These are phyloP conservation scores for Globisporangium canariense DNA, from an alignment of 352 stramenopile genomes.

Conservation along the genomic window DNA sequence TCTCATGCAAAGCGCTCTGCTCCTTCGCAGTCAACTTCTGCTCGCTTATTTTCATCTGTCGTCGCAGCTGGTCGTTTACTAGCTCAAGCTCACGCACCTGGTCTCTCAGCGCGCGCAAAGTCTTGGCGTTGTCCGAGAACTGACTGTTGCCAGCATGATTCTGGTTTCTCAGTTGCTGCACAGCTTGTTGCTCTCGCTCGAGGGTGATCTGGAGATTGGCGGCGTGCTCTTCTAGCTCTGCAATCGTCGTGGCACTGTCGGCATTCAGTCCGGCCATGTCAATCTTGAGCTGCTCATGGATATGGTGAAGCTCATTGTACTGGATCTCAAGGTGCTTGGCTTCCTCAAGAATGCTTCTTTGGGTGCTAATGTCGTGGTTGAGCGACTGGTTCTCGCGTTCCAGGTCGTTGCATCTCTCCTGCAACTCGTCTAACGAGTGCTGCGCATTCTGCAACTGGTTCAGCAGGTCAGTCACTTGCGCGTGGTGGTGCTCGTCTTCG, in stretches of 20 bases:
- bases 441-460: constrained; percentile 29
- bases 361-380: constrained; percentile 26
- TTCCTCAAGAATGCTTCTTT: constrained; percentile 16
- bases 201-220: constrained; percentile 58
- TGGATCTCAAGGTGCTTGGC: constrained; percentile 20
- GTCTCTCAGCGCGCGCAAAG: constrained; percentile 15
- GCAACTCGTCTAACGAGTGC: constrained; percentile 19
- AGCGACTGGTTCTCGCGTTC: constrained; percentile 47
- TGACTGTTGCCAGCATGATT: constrained; percentile 27
- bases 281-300: constrained; percentile 38
- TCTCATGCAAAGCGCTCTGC: constrained; percentile 47
- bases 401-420: constrained; percentile 28
- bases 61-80: constrained; percentile 30
- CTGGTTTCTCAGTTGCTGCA: constrained; percentile 42
- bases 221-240: constrained; percentile 48
- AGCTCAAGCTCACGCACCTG: constrained; percentile 31
- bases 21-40: constrained; percentile 37
- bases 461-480: constrained; percentile 21
- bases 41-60: constrained; percentile 33
- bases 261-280: constrained; percentile 25
- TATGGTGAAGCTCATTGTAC: constrained; percentile 29
- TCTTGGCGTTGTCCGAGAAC: constrained; percentile 18
- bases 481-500: constrained; percentile 26
- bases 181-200: constrained; percentile 50
- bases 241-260: constrained; percentile 29